These are phyloP conservation scores for Diutina pseudorugosa DNA, from an alignment of 1,139 yeast species.

Conservation along the genomic window DNA sequence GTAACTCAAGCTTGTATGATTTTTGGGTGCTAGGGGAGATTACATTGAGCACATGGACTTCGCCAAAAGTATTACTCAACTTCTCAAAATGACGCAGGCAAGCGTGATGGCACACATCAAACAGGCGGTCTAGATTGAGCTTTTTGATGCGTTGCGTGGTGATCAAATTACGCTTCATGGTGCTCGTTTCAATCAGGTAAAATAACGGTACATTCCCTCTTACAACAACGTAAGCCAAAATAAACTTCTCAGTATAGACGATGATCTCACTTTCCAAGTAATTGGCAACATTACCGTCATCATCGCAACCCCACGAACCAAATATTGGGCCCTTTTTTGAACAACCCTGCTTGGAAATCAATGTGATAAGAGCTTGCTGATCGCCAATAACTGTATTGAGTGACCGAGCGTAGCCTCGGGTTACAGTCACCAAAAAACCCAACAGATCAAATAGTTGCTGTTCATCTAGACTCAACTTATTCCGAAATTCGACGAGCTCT, in stretches of 20 bases:
- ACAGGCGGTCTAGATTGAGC: slow-evolving; percentile 42
- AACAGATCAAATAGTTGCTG: slow-evolving; percentile 39
- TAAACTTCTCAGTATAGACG: slow-evolving; percentile 37
- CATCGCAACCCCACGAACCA: slow-evolving; percentile 63
- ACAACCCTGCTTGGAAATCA: slow-evolving; percentile 58
- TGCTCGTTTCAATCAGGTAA: slow-evolving; percentile 40
- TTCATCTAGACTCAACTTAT: slow-evolving; percentile 39
- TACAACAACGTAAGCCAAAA: slow-evolving; percentile 46
- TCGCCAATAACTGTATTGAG: slow-evolving; percentile 32
- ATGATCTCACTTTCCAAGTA: slow-evolving; percentile 57
- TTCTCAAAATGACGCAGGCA: slow-evolving; percentile 52
- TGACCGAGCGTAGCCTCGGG: slow-evolving; percentile 57
- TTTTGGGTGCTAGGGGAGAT: slow-evolving; percentile 25
- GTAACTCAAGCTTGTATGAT: slow-evolving; percentile 23
- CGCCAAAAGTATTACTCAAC: slow-evolving; percentile 47
- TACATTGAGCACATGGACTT: slow-evolving; percentile 46
- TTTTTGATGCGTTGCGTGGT: slow-evolving; percentile 31
- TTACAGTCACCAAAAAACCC: slow-evolving; percentile 44
- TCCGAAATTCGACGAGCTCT: slow-evolving; percentile 49
- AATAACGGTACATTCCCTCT: slow-evolving; percentile 63
- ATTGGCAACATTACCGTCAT: slow-evolving; percentile 57
- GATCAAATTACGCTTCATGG: slow-evolving; percentile 16
- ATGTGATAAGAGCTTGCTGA: slow-evolving; percentile 39
- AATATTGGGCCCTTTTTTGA: slow-evolving; percentile 47
- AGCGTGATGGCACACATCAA: slow-evolving; percentile 55